These are phyloP conservation scores for Xerocomus cyaneibrunnescens DNA, from an alignment of 1,284 basidiomycete species.

Conservation along the genomic window DNA sequence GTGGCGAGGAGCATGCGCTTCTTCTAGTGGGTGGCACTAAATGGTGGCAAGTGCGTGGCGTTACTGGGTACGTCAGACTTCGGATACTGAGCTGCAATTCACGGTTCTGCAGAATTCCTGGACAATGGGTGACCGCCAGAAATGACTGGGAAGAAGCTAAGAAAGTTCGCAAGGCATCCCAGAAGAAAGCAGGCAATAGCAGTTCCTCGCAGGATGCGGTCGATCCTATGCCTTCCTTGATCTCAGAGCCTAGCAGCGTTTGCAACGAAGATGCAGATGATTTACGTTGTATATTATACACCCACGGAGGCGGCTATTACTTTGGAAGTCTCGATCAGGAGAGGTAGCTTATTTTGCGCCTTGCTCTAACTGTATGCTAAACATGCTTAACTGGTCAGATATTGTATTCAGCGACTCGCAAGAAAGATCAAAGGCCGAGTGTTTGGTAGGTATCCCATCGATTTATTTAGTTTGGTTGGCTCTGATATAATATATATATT, in stretches of 20 bases:
- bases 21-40: constrained; percentile 85
- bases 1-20: constrained; percentile 75
- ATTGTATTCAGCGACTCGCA: constrained; percentile 83
- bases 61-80: constrained; percentile 52
- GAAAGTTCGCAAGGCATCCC: constrained; percentile 49
- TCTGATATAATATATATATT: constrained; percentile 2
- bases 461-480: background rate
- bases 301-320: constrained; percentile 85
- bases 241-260: constrained; percentile 30
- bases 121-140: constrained; percentile 85
- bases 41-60: constrained; percentile 95
- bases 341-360: constrained; percentile 40
- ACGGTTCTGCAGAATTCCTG: constrained; percentile 60
- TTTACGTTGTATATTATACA: constrained; percentile 83
- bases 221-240: constrained; percentile 14
- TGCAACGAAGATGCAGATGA: constrained; percentile 79
- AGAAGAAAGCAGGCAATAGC: constrained; percentile 30
- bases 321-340: constrained; percentile 82
- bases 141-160: constrained; percentile 70
- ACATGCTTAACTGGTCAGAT: constrained; percentile 42
- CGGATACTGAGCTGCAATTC: background rate
- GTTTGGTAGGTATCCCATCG: constrained; percentile 54
- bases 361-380: constrained; percentile 10
- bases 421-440: constrained; percentile 89
- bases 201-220: constrained; percentile 21